phyloP scores from a whole-genome alignment of 2,329 filamentous ascomycete genomes.

The Aspergillus proliferans region DNA sequence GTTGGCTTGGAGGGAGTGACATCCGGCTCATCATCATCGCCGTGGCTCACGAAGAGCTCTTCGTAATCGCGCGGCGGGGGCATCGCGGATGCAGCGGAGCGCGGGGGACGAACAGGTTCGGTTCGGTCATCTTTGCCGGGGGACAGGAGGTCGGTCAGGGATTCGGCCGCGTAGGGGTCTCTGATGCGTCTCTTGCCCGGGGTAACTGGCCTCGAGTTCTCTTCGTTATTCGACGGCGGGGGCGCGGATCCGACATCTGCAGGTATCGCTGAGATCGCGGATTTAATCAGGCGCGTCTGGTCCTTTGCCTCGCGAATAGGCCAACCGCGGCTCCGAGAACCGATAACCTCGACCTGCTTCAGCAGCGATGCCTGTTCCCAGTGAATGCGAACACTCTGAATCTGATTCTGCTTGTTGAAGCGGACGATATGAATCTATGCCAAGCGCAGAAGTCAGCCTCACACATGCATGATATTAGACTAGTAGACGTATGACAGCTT shows the following conservation, averaged over 20 bases:
- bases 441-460: neutral
- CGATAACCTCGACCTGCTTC: constrained; percentile 91
- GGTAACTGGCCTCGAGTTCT: constrained; percentile 16
- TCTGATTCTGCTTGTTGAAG: constrained; percentile 71
- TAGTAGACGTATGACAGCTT: constrained; percentile 34
- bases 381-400: constrained; percentile 77
- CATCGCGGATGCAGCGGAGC: constrained; percentile 60
- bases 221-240: constrained; percentile 11
- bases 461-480: no score
- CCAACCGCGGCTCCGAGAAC: constrained; percentile 85
- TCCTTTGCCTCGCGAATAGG: constrained; percentile 84
- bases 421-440: constrained; percentile 77
- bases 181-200: constrained; percentile 38
- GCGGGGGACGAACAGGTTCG: constrained; percentile 54
- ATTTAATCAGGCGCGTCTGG: constrained; percentile 69
- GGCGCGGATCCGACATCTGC: constrained; percentile 8
- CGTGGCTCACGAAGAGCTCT: constrained; percentile 60
- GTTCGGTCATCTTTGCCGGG: constrained; percentile 41
- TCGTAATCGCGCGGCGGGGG: constrained; percentile 59
- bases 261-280: constrained; percentile 33
- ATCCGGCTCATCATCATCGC: constrained; percentile 26
- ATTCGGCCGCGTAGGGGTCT: constrained; percentile 41
- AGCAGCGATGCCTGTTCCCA: constrained; percentile 95
- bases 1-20: constrained; percentile 21
- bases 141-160: constrained; percentile 66